phyloP scores from a whole-genome alignment of 163 green algal species.

The Prototheca stagnorum region DNA sequence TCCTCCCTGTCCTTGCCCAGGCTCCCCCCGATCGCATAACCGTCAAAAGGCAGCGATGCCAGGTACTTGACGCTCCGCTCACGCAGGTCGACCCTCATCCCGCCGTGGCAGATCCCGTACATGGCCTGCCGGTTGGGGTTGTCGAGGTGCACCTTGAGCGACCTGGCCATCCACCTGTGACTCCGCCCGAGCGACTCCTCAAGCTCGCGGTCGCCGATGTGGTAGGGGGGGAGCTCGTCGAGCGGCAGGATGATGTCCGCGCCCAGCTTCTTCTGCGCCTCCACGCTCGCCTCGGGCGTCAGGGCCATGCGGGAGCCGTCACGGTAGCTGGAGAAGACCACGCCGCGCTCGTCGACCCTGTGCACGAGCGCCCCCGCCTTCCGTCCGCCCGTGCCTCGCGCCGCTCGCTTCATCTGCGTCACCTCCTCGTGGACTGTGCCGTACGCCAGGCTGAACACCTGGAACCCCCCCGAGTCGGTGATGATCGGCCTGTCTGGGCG shows the following conservation, averaged over 20 bases:
- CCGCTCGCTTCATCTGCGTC: constrained; percentile 13
- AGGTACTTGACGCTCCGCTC: constrained; percentile 20
- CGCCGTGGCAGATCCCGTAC: constrained; percentile 34
- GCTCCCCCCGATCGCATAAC: constrained; percentile 30
- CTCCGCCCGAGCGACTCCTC: constrained; percentile 9
- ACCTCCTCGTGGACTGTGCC: constrained; percentile 26
- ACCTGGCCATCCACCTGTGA: constrained; percentile 25
- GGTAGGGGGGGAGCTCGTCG: constrained; percentile 33
- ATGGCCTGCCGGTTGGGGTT: constrained; percentile 27
- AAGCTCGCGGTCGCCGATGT: constrained; percentile 4
- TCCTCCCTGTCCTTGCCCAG: constrained; percentile 25
- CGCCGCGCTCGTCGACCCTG: constrained; percentile 26
- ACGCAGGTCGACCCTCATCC: constrained; percentile 15
- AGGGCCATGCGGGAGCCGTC: constrained; percentile 26
- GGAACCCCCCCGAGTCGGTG: constrained; percentile 38
- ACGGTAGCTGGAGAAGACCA: constrained; percentile 24
- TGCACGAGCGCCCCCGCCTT: constrained; percentile 16
- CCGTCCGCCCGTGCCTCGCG: constrained; percentile 2
- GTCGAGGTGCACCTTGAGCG: constrained; percentile 16
- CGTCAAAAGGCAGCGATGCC: constrained; percentile 26
- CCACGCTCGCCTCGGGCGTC: constrained; percentile 24
- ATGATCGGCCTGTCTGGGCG: constrained; percentile 17
- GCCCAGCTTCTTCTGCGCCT: constrained; percentile 27
- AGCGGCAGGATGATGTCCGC: constrained; percentile 38
- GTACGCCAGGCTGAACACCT: constrained; percentile 28